These are phyloP conservation scores for Hemisphaericaspora xylanilytica DNA, from an alignment of 1,139 yeast species.

Conservation along the genomic window DNA sequence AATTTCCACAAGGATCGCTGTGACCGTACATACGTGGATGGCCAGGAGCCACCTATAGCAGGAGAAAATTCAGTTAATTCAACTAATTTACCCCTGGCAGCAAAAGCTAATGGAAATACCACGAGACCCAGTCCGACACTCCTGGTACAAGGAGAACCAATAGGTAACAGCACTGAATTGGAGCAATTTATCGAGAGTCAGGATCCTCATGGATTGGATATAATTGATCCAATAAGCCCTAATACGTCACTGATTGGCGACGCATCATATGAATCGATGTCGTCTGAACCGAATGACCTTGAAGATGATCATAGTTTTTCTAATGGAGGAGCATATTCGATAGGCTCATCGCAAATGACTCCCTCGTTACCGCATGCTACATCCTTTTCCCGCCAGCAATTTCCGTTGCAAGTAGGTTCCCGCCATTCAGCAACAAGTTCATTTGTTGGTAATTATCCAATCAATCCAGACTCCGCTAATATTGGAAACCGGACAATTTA, in stretches of 20 bases:
- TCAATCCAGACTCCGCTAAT: slow-evolving; percentile 24
- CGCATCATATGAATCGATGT: slow-evolving; percentile 8
- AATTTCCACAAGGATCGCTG: slow-evolving; percentile 38
- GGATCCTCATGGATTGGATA: slow-evolving; percentile 5
- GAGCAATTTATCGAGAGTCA: slow-evolving; percentile 12
- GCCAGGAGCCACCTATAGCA: not conserved
- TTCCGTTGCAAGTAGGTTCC: not conserved
- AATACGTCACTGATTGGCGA: slow-evolving; percentile 14
- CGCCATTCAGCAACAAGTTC: not conserved
- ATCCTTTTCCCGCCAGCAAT: not conserved
- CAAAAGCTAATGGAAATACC: slow-evolving; percentile 7
- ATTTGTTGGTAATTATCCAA: slow-evolving; percentile 5
- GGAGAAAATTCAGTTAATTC: slow-evolving; percentile 1
- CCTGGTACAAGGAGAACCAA: slow-evolving; percentile 10
- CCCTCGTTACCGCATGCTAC: not conserved
- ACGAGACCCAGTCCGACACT: slow-evolving; percentile 6
- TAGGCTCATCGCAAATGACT: slow-evolving; percentile 7
- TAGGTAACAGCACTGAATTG: slow-evolving; percentile 12
- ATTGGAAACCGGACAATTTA: slow-evolving; percentile 44
- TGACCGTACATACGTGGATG: slow-evolving; percentile 25
- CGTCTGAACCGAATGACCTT: slow-evolving; percentile 1
- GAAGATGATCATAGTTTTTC: slow-evolving; percentile 3
- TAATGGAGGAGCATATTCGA: slow-evolving; percentile 9
- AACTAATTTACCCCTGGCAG: not conserved
- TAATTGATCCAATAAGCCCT: slow-evolving; percentile 16